These are phyloP conservation scores for Pleurotus sapidus DNA, from an alignment of 768 basidiomycete species.

Conservation along the genomic window DNA sequence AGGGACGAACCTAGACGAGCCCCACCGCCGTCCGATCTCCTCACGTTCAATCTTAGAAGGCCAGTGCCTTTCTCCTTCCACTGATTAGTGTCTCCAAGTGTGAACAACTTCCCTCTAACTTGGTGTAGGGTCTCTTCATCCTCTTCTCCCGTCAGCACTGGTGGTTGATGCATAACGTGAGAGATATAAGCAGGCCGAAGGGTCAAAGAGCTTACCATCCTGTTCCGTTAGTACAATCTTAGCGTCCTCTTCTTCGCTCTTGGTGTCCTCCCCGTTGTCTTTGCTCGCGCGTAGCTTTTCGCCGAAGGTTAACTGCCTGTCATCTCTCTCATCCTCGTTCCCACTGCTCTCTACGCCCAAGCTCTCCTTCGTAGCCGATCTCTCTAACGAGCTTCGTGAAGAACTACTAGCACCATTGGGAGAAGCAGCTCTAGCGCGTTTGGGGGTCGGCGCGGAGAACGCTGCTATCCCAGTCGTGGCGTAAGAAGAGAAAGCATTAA, in stretches of 20 bases:
- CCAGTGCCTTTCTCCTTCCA: conserved; percentile 84
- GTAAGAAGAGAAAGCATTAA: conserved; percentile 63
- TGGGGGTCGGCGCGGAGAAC: conserved; percentile 49
- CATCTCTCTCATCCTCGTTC: conserved; percentile 46
- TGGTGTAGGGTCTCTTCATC: conserved; percentile 76
- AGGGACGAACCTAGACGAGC: conserved; percentile 61
- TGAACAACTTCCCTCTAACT: conserved; percentile 74
- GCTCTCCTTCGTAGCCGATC: conserved; percentile 22
- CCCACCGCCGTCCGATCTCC: conserved; percentile 56
- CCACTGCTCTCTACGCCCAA: conserved; percentile 32
- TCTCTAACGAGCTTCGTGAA: conserved; percentile 43
- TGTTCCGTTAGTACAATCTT: conserved; percentile 61
- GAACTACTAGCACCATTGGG: conserved; percentile 33
- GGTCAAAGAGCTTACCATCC: conserved; percentile 45
- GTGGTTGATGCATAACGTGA: conserved; percentile 37
- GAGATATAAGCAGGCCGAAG: conserved; percentile 6
- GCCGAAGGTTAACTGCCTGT: conserved; percentile 48
- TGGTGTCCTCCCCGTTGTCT: conserved; percentile 53
- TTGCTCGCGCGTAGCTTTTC: conserved; percentile 63
- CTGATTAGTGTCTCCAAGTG: conserved; percentile 48
- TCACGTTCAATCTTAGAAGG: conserved; percentile 66
- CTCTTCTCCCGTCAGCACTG: conserved; percentile 65
- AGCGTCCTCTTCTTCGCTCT: conserved; percentile 45
- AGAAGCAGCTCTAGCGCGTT: conserved; percentile 53
- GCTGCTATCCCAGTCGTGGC: conserved; percentile 43